These are phyloP conservation scores for Limnomonas spitsbergensis DNA, from an alignment of 139 green algal genomes.

Conservation along the genomic window DNA sequence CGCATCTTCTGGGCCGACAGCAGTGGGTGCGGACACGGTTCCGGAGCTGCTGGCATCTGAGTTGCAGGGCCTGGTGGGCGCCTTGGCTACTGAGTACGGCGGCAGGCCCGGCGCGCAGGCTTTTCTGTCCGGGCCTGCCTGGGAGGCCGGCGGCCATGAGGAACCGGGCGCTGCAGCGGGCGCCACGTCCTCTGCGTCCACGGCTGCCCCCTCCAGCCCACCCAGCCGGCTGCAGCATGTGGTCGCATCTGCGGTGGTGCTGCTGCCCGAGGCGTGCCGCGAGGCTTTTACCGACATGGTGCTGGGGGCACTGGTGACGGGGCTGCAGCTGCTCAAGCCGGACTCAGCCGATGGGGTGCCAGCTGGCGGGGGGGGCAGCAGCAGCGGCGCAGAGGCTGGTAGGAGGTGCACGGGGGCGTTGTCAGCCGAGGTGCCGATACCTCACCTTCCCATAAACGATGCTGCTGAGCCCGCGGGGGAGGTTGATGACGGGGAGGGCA, in stretches of 20 bases:
- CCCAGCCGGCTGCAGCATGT: slow-evolving; percentile 1
- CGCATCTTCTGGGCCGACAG: too few species aligned
- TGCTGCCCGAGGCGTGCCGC: neutral
- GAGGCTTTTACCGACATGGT: neutral
- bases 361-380: too few species aligned
- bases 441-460: too few species aligned
- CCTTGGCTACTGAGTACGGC: neutral
- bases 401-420: too few species aligned
- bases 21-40: too few species aligned
- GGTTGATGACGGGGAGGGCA: too few species aligned
- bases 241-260: neutral
- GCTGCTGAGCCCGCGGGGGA: too few species aligned
- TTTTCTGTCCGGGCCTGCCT: neutral
- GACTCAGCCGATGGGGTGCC: too few species aligned
- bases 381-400: too few species aligned
- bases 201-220: too few species aligned
- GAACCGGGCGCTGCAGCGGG: neutral
- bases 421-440: too few species aligned
- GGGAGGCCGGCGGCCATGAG: neutral
- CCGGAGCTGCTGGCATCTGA: neutral
- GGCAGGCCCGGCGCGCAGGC: neutral
- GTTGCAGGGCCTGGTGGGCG: neutral
- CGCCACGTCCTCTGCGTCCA: neutral
- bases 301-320: neutral
- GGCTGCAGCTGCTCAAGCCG: neutral